Base-by-base conservation (phyloP, 257 asterid genomes). In the Catharanthus roseus region DNA sequence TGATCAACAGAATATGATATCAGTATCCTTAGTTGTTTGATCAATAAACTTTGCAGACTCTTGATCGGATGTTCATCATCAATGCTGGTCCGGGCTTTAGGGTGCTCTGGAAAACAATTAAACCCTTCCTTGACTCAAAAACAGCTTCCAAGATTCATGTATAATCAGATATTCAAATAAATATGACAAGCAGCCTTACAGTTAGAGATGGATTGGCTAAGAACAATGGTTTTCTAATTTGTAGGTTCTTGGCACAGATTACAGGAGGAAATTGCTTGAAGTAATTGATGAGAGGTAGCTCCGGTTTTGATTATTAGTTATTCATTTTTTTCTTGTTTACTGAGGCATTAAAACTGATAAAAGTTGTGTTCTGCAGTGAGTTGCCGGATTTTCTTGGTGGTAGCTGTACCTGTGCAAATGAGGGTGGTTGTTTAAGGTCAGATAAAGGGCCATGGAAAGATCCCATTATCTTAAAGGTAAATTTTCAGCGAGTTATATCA, bases 381-480 rank as follows among this genome's bases (percentile, higher is more conserved):
- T 69, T 88, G 72, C 91, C 95, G 2, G 87, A 69, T 41, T 82
- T 88, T 73, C 74, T 88, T 18, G 95, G 91, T 21, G 91, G 95
- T 21, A 81, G 78, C 50, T 88, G 95, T 69, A 69, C 71, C 31
- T 86, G 95, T 69, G 72, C 75, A 63, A 42, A 63, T 11, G 81
- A 83, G 64, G 90, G 95, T 50, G 89, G 92, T 39, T 88, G 91
- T 74, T 67, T 86, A 65, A 74, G 80, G 75, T 86, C 88, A 26
- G 86, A 83, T 65, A 88, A 76, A 75, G 92, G 95, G 69, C 88
- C 88, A 21, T 88, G 95, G 92, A 88, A 81, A 69, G 81, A 72
- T 36, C 71, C 70, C 70, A 33, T 42, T 31, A 42, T 77, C 0
- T 11, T 67, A 28, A 45, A 76, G 81, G 79, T 78, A 28, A 60